Conservation (phyloP, 257 asterid genomes). For the Ophiorrhiza pumila region DNA sequence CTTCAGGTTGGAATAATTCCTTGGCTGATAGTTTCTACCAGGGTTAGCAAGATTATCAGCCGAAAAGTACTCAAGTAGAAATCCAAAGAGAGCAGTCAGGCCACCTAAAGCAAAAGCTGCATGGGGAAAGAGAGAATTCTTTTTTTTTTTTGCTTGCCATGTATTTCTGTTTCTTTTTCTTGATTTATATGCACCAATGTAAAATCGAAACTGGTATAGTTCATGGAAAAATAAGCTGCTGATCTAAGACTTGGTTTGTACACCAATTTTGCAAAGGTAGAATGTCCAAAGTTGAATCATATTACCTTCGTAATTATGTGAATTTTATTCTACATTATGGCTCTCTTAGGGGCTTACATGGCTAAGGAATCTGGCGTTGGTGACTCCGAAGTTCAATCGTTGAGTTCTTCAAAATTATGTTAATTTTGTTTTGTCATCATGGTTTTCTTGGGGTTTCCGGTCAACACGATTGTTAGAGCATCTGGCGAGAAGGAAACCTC, state of each 20-base stretch:
- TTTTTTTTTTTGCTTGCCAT: background rate
- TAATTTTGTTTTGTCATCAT: too few relatives aligned
- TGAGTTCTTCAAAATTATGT: too few relatives aligned
- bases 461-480: too few relatives aligned
- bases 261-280: background rate
- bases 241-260: background rate
- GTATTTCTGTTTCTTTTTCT: background rate
- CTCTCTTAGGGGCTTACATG: too few relatives aligned
- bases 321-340: too few relatives aligned
- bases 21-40: constrained; percentile 72
- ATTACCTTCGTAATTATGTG: too few relatives aligned
- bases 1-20: constrained; percentile 93
- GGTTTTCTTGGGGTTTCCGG: too few relatives aligned
- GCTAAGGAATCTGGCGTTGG: too few relatives aligned
- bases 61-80: constrained; percentile 46
- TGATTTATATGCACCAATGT: background rate
- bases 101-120: background rate
- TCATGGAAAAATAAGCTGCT: background rate
- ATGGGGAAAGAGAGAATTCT: background rate
- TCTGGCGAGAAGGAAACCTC: too few relatives aligned
- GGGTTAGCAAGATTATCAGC: constrained; percentile 75
- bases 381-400: too few relatives aligned
- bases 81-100: background rate
- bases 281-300: too few relatives aligned
- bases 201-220: background rate